These are phyloP conservation scores for Physcomitrium patens DNA, from an alignment of 225 moss, liverwort and hornwort genomes.

Conservation along the genomic window DNA sequence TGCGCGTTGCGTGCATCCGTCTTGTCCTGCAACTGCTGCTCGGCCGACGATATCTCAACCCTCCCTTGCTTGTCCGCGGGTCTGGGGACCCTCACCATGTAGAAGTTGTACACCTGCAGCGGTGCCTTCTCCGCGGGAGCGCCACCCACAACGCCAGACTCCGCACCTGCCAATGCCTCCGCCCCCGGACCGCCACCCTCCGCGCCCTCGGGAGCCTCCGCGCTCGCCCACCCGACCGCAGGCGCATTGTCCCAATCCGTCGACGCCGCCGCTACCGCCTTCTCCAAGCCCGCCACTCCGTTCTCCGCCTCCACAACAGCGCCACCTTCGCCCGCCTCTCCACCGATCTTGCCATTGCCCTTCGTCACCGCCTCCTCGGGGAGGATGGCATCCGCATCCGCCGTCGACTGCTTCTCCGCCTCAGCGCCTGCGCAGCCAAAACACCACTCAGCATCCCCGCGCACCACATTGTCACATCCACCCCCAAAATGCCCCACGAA, in stretches of 20 bases:
- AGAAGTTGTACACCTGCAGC: constrained; percentile 50
- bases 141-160: constrained; percentile 40
- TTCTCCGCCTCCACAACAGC: background rate
- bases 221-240: constrained; percentile 42
- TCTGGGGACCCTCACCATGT: constrained; percentile 65
- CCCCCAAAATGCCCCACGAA: background rate
- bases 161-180: constrained; percentile 11
- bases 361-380: constrained; percentile 8
- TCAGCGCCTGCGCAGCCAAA: constrained; percentile 20
- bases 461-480: background rate
- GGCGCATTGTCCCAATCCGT: constrained; percentile 41
- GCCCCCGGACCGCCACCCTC: constrained; percentile 16
- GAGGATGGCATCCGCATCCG: constrained; percentile 9
- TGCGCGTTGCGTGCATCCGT: constrained; percentile 58
- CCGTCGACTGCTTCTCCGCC: background rate
- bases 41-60: constrained; percentile 57
- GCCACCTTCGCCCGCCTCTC: background rate
- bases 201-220: constrained; percentile 30
- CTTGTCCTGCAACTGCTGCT: constrained; percentile 58
- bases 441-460: background rate
- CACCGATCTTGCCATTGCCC: constrained; percentile 17
- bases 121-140: constrained; percentile 32
- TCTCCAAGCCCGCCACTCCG: constrained; percentile 13
- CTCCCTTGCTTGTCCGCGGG: constrained; percentile 50
- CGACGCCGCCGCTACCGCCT: constrained; percentile 15